These are phyloP conservation scores for Colletotrichum gigasporum DNA, from an alignment of 2,329 filamentous ascomycete genomes.

Conservation along the genomic window DNA sequence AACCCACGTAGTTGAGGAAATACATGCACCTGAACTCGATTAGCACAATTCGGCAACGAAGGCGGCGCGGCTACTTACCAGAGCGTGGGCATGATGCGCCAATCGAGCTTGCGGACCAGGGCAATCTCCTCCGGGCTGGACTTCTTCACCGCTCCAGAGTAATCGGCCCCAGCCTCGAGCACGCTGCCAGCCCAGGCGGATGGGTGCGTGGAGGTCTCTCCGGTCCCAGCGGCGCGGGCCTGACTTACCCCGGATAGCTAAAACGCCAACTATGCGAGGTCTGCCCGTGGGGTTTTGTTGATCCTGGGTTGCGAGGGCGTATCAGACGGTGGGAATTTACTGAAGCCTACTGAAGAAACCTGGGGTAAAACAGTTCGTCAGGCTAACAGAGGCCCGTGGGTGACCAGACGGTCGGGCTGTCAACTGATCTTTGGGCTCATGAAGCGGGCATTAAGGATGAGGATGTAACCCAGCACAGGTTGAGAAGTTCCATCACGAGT, in stretches of 20 bases:
- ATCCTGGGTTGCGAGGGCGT: not conserved
- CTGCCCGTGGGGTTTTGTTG: slow-evolving; percentile 1
- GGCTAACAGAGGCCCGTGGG: not conserved
- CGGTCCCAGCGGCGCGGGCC: slow-evolving; percentile 4
- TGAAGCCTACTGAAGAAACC: not conserved
- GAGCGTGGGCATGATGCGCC: slow-evolving; percentile 50
- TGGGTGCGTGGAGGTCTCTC: not conserved
- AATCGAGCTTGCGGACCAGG: slow-evolving; percentile 48
- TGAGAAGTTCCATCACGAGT: no score
- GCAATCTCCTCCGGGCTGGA: slow-evolving; percentile 44
- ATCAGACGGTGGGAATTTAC: not conserved
- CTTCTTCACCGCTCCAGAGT: slow-evolving; percentile 46
- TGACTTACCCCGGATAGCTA: slow-evolving; percentile 24
- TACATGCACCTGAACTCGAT: slow-evolving; percentile 49
- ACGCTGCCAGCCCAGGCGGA: slow-evolving; percentile 26
- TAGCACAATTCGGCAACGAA: not conserved
- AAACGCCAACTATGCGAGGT: not conserved
- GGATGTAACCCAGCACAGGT: no score
- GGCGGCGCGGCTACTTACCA: slow-evolving; percentile 34
- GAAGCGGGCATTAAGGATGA: no score
- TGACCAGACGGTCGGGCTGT: not conserved
- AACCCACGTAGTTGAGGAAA: slow-evolving; percentile 47
- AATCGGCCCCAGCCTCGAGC: slow-evolving; percentile 38
- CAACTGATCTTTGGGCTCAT: no score
- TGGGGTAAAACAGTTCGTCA: not conserved